These are phyloP conservation scores for Scleroderma bovista DNA, from an alignment of 768 basidiomycete species.

Conservation along the genomic window DNA sequence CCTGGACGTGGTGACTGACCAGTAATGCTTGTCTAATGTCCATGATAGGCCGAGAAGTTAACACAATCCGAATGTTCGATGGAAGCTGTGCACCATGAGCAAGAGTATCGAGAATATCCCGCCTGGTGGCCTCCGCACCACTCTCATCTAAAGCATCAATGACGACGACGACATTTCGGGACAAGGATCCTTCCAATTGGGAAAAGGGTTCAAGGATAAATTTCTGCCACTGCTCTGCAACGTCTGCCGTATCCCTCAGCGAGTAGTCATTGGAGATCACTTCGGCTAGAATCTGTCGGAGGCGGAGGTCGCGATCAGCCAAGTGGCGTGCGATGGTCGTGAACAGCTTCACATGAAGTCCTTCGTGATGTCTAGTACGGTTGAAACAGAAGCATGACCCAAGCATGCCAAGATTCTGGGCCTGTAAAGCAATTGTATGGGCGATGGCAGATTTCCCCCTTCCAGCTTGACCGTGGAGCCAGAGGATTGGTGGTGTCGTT, in stretches of 20 bases:
- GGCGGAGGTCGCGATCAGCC: conserved; percentile 10
- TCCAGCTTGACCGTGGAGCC: conserved; percentile 9
- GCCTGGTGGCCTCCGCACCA: neutral
- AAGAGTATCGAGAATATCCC: neutral
- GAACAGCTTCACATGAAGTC: conserved; percentile 4
- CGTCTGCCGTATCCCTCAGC: neutral
- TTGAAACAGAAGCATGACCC: conserved; percentile 19
- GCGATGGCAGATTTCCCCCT: conserved; percentile 2
- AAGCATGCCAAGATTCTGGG: conserved; percentile 7
- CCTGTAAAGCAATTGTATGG: conserved; percentile 8
- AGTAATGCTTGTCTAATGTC: neutral
- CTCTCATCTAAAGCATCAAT: conserved; percentile 21
- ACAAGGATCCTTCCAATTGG: neutral
- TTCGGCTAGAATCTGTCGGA: neutral
- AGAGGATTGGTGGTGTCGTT: conserved; percentile 3
- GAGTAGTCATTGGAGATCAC: neutral
- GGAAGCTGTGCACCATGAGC: neutral
- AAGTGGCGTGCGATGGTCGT: conserved; percentile 7
- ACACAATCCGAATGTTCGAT: neutral
- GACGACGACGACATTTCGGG: conserved; percentile 18
- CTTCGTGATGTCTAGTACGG: neutral
- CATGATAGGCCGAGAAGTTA: neutral
- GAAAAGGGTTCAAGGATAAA: conserved; percentile 10
- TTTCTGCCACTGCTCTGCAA: conserved; percentile 10
- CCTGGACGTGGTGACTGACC: neutral